Evolutionary conservation across 2,329 filamentous ascomycete species (phyloP).

Genomic region (Aspergillus quadricinctus): DNA sequence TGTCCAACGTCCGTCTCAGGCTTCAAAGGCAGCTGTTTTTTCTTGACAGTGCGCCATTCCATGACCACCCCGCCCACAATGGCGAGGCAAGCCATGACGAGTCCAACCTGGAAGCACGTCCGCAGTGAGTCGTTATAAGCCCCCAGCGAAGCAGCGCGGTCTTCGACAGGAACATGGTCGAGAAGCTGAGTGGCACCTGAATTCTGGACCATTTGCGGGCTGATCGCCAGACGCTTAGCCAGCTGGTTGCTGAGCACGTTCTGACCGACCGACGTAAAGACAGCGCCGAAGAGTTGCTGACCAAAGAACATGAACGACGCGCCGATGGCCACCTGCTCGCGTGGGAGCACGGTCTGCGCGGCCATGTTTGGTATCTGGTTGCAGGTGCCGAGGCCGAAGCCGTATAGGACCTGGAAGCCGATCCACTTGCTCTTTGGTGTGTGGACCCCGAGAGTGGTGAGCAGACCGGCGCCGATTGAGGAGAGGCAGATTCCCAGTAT

Average conservation of each 20-base stretch:
- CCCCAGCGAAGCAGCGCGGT: background rate
- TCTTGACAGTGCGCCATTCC: background rate
- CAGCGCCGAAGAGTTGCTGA: constrained; percentile 30
- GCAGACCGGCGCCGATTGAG: constrained; percentile 38
- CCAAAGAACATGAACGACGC: constrained; percentile 33
- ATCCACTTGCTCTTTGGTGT: constrained; percentile 35
- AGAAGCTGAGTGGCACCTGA: background rate
- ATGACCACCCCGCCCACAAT: background rate
- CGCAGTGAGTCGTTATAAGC: background rate
- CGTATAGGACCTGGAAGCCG: constrained; percentile 33
- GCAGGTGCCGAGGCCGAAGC: constrained; percentile 31
- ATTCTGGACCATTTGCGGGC: background rate
- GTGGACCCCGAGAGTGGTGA: constrained; percentile 35
- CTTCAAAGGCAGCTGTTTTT: background rate
- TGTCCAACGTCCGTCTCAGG: too few relatives aligned
- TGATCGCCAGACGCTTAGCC: background rate
- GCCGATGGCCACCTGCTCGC: constrained; percentile 30
- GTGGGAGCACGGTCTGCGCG: constrained; percentile 29
- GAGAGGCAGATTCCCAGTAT: constrained; percentile 28
- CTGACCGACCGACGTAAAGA: constrained; percentile 47
- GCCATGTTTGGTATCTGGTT: constrained; percentile 34
- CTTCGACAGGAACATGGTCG: background rate
- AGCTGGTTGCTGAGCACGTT: constrained; percentile 3
- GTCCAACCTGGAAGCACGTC: background rate
- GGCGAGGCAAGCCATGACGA: background rate